phyloP scores from a whole-genome alignment of 208 protist genomes.

The Porcisia deanei region DNA sequence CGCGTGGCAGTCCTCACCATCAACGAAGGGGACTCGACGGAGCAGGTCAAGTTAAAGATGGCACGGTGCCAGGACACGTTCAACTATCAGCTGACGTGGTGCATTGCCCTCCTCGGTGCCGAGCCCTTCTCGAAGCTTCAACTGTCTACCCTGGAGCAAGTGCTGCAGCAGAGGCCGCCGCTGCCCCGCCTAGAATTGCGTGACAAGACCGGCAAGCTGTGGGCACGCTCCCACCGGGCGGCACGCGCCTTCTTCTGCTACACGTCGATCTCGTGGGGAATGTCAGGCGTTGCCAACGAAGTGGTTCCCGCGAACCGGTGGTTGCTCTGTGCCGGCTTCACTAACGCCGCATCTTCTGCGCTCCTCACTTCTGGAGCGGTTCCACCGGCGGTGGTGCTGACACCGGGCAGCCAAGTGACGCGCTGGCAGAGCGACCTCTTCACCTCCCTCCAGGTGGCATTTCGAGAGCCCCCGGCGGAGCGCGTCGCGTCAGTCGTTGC shows the following conservation, averaged over 20 bases:
- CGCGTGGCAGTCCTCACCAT: constrained; percentile 72
- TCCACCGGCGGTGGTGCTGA: constrained; percentile 28
- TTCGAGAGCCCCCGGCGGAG: constrained; percentile 36
- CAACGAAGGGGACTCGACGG: constrained; percentile 40
- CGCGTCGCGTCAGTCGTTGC: not conserved
- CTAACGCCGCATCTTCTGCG: constrained; percentile 14
- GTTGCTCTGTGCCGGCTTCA: constrained; percentile 43
- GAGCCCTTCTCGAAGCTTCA: constrained; percentile 32
- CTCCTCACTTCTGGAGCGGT: constrained; percentile 19
- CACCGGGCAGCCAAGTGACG: constrained; percentile 34
- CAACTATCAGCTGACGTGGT: constrained; percentile 71
- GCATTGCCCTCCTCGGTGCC: constrained; percentile 52
- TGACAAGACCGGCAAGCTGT: constrained; percentile 54
- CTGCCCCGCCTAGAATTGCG: constrained; percentile 37
- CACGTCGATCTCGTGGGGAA: constrained; percentile 29
- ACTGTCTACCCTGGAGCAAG: constrained; percentile 39
- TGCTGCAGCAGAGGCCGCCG: constrained; percentile 39
- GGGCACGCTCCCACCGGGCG: constrained; percentile 38
- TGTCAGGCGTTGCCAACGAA: constrained; percentile 11
- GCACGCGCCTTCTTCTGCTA: constrained; percentile 65
- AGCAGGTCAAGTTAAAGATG: constrained; percentile 64
- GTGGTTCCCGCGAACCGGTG: constrained; percentile 44
- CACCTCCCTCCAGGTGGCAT: constrained; percentile 47
- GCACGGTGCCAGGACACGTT: constrained; percentile 52
- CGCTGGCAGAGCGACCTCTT: constrained; percentile 82